Evolutionary conservation across 1,139 yeast species (phyloP).

Genomic region (Lodderomyces pseudojiufengensis): DNA sequence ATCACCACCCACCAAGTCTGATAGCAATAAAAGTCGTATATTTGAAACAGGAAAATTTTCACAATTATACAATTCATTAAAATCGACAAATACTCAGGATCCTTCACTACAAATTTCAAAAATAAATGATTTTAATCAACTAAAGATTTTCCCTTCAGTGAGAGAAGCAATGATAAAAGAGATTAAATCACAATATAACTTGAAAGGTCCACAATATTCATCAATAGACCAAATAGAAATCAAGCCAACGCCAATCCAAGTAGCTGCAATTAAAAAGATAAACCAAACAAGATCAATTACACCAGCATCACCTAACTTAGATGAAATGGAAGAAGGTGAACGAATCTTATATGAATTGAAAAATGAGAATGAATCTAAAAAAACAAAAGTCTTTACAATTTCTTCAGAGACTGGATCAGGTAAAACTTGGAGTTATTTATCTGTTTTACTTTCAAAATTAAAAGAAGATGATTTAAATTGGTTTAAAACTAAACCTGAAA

Average conservation of each 20-base stretch:
- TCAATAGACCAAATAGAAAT: conserved; percentile 30
- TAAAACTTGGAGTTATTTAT: conserved; percentile 86
- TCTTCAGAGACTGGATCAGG: conserved; percentile 99
- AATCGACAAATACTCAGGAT: conserved; percentile 13
- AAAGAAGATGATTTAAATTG: conserved; percentile 48
- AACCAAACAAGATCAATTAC: conserved; percentile 28
- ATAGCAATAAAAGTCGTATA: conserved; percentile 2
- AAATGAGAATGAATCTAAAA: conserved; percentile 28
- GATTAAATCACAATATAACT: conserved; percentile 47
- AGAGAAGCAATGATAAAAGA: conserved; percentile 61
- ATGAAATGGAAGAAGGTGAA: conserved; percentile 18
- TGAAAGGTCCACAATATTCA: conserved; percentile 33
- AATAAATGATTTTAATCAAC: conserved; percentile 58
- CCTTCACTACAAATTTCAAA: conserved; percentile 18
- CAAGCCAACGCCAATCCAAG: conserved; percentile 43
- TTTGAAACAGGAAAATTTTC: conserved; percentile 24
- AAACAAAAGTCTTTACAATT: conserved; percentile 63
- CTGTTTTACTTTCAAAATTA: conserved; percentile 67
- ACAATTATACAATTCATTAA: conserved; percentile 21
- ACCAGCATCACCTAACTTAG: conserved; percentile 20
- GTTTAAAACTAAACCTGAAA: conserved; percentile 24
- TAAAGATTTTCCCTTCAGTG: conserved; percentile 65
- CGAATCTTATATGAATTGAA: conserved; percentile 27
- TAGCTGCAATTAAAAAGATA: conserved; percentile 44
- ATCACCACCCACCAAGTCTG: not conserved